phyloP scores from a whole-genome alignment of 148 eudicot genomes.

The Vaccinium darrowii region DNA sequence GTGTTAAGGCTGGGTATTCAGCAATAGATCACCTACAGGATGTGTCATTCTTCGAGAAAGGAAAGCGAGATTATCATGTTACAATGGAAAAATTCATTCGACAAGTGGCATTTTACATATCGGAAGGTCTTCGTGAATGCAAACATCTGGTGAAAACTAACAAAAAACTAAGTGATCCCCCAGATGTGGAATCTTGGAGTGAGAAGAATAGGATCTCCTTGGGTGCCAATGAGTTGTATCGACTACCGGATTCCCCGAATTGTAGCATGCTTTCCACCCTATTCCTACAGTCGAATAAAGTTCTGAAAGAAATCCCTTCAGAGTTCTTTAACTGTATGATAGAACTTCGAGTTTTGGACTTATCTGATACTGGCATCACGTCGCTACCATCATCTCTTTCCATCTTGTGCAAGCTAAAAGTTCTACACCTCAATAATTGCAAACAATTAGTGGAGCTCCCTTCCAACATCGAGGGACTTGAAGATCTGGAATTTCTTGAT shows the following conservation, averaged over 20 bases:
- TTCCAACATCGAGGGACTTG: not conserved
- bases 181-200: not conserved
- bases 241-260: conserved; percentile 10
- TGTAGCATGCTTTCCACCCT: conserved; percentile 19
- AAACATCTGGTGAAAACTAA: conserved; percentile 9
- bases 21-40: not conserved
- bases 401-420: not conserved
- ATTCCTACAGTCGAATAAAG: conserved; percentile 10
- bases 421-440: conserved; percentile 16
- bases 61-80: not conserved
- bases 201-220: conserved; percentile 23
- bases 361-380: conserved; percentile 14
- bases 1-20: not conserved
- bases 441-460: conserved; percentile 8
- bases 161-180: not conserved
- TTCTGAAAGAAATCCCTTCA: not conserved
- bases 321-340: conserved; percentile 15
- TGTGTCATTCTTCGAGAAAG: conserved; percentile 22
- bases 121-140: not conserved
- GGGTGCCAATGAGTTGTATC: not conserved
- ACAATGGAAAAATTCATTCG: conserved; percentile 22
- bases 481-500: conserved; percentile 21
- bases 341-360: conserved; percentile 21
- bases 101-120: conserved; percentile 6
- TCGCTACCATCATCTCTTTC: conserved; percentile 10